A percentile compares a stretch with the other conserved stretches of the same genome.
These are phyloP conservation scores for Colletotrichum sp. DNA, from an alignment of 2,329 filamentous ascomycete species.

Conservation along the genomic window DNA sequence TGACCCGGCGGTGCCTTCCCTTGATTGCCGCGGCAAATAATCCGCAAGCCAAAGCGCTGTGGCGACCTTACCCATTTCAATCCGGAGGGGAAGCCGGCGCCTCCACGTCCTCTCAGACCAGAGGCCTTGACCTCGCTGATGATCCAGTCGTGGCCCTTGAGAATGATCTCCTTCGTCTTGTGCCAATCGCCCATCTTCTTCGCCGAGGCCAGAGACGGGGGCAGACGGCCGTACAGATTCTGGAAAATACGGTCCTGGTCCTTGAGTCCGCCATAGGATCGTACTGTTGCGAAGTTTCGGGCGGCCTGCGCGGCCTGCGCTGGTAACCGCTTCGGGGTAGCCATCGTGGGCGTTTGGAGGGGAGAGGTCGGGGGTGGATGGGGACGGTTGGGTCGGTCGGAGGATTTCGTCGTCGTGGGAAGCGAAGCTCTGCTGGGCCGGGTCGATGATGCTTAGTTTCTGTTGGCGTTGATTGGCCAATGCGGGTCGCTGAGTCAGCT, in stretches of 20 bases:
- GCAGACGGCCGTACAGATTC: conserved; percentile 95
- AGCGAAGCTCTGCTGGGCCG: conserved; percentile 11
- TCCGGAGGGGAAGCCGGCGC: conserved; percentile 96
- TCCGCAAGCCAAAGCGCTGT: neutral
- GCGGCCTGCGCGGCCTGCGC: conserved; percentile 23
- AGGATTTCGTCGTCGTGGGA: conserved; percentile 19
- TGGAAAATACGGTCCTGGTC: conserved; percentile 99
- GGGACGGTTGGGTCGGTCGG: conserved; percentile 32
- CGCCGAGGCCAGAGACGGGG: conserved; percentile 88
- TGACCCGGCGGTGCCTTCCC: neutral
- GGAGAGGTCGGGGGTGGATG: conserved; percentile 26
- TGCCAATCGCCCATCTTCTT: conserved; percentile 99
- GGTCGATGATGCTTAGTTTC: conserved; percentile 21
- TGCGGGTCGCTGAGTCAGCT: conserved; percentile 34
- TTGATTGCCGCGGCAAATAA: conserved; percentile 3
- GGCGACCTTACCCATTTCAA: conserved; percentile 88
- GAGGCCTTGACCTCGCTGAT: conserved; percentile 98
- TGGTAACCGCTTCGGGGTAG: conserved; percentile 43
- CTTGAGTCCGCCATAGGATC: conserved; percentile 82
- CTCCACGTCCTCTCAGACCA: conserved; percentile 92
- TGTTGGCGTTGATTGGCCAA: conserved; percentile 45
- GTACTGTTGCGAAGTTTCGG: conserved; percentile 73
- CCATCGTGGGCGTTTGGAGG: conserved; percentile 38
- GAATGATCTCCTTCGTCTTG: conserved; percentile 97
- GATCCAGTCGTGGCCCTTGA: conserved; percentile 99